Evolutionary conservation across 139 green algal species (phyloP).

Genomic region (Coccomyxa sp.): DNA sequence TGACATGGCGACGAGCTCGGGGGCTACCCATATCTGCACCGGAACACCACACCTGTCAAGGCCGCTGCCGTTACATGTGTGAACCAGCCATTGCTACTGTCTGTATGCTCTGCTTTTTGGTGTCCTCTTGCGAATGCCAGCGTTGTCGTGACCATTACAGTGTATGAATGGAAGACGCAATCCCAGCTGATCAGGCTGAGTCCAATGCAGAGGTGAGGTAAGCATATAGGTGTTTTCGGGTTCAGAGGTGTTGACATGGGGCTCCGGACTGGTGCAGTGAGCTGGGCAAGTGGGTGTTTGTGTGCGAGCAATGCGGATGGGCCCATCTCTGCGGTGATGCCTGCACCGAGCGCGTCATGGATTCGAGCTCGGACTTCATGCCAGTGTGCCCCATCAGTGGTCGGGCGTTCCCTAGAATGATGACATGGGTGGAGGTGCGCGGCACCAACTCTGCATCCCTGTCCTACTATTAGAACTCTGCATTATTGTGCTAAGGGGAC

Average conservation of each 20-base stretch:
- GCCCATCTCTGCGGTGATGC: slow-evolving; percentile 21
- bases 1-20: slow-evolving; percentile 6
- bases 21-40: slow-evolving; percentile 1
- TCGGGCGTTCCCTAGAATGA: slow-evolving; percentile 12
- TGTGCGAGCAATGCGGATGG: slow-evolving; percentile 20
- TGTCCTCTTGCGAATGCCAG: too few species aligned
- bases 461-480: not conserved
- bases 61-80: slow-evolving; percentile 4
- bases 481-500: not conserved
- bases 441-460: not conserved
- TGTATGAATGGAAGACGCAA: too few species aligned
- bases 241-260: too few species aligned
- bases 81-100: not conserved
- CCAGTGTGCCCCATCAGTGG: slow-evolving; percentile 27
- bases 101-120: too few species aligned
- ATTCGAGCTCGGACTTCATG: slow-evolving; percentile 1
- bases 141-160: too few species aligned
- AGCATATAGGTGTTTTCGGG: too few species aligned
- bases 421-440: slow-evolving; percentile 8
- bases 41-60: slow-evolving; percentile 5
- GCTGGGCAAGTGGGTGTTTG: not conserved
- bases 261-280: not conserved
- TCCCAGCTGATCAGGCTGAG: too few species aligned
- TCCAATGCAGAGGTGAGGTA: too few species aligned
- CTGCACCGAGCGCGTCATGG: slow-evolving; percentile 23